Evolutionary conservation across 2,329 filamentous ascomycete genomes (phyloP).

Genomic region (Tolypocladium album): DNA sequence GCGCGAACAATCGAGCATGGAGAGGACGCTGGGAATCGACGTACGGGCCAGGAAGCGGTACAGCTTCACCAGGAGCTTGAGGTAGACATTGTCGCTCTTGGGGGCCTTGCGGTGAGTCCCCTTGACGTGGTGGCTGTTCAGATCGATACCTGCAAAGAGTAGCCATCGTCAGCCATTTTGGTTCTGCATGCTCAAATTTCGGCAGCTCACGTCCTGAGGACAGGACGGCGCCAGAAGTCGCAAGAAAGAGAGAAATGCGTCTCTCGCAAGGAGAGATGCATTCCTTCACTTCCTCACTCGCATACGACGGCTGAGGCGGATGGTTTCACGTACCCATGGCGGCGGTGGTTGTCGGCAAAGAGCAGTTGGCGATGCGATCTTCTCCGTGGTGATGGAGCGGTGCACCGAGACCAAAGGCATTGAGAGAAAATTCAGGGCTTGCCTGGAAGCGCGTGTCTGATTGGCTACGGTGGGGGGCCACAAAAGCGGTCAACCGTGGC

Average conservation of each 20-base stretch:
- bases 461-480: slow-evolving; percentile 1
- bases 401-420: slow-evolving; percentile 9
- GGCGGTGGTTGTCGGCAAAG: slow-evolving; percentile 29
- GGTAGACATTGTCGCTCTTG: slow-evolving; percentile 97
- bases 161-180: slow-evolving; percentile 50
- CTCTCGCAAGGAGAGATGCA: background rate
- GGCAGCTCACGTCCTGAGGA: slow-evolving; percentile 13
- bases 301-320: slow-evolving; percentile 32
- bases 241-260: background rate
- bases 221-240: slow-evolving; percentile 7
- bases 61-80: slow-evolving; percentile 95
- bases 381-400: slow-evolving; percentile 24
- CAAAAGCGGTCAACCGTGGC: slow-evolving; percentile 30
- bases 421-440: slow-evolving; percentile 19
- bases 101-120: slow-evolving; percentile 80
- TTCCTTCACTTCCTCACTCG: slow-evolving; percentile 30
- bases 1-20: background rate
- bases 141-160: slow-evolving; percentile 55
- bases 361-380: slow-evolving; percentile 28
- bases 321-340: slow-evolving; percentile 50
- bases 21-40: slow-evolving; percentile 23
- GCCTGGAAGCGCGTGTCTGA: slow-evolving; percentile 6
- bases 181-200: slow-evolving; percentile 52
- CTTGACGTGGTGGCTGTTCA: slow-evolving; percentile 59
- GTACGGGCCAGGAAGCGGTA: slow-evolving; percentile 95